These are phyloP conservation scores for Pseudogymnoascus sp. DNA, from an alignment of 2,329 filamentous ascomycete genomes.

Conservation along the genomic window DNA sequence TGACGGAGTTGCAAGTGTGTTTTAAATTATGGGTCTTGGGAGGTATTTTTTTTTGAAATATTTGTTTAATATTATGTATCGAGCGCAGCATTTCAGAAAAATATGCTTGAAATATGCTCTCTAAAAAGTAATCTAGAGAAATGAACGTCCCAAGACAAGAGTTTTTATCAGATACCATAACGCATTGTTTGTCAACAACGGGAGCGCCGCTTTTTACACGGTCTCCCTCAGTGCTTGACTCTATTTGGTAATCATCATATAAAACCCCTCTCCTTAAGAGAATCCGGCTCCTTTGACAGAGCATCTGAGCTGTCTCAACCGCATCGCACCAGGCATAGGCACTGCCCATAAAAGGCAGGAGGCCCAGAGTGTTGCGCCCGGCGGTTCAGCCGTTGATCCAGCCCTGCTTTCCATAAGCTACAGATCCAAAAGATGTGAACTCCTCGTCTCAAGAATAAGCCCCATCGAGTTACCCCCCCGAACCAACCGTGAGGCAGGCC, in stretches of 20 bases:
- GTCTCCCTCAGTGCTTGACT: conserved; percentile 59
- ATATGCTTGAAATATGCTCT: not conserved
- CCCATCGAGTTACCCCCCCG: conserved; percentile 93
- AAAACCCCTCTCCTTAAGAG: conserved; percentile 14
- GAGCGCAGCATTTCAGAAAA: not conserved
- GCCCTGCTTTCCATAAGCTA: conserved; percentile 46
- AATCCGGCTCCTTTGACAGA: conserved; percentile 64
- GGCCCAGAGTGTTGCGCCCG: conserved; percentile 20
- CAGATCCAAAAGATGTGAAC: conserved; percentile 42
- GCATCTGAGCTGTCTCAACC: conserved; percentile 37
- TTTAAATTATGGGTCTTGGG: conserved; percentile 1
- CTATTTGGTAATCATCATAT: conserved; percentile 63
- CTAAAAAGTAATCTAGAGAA: conserved; percentile 3
- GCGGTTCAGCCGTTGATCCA: conserved; percentile 19
- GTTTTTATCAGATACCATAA: conserved; percentile 10
- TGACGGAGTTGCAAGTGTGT: conserved; percentile 1
- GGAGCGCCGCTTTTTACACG: conserved; percentile 13
- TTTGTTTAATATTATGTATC: conserved; percentile 4
- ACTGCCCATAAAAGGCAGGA: conserved; percentile 23
- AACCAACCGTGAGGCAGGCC: conserved; percentile 23
- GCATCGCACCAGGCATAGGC: conserved; percentile 21
- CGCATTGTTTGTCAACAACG: conserved; percentile 4
- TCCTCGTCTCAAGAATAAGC: conserved; percentile 99
- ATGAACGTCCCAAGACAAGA: conserved; percentile 4
- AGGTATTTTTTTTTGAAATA: not conserved